A percentile compares a stretch with the other conserved stretches of the same genome.
phyloP scores from a whole-genome alignment of 1,139 yeast genomes.

The Groenewaldozyma auringiensis region DNA sequence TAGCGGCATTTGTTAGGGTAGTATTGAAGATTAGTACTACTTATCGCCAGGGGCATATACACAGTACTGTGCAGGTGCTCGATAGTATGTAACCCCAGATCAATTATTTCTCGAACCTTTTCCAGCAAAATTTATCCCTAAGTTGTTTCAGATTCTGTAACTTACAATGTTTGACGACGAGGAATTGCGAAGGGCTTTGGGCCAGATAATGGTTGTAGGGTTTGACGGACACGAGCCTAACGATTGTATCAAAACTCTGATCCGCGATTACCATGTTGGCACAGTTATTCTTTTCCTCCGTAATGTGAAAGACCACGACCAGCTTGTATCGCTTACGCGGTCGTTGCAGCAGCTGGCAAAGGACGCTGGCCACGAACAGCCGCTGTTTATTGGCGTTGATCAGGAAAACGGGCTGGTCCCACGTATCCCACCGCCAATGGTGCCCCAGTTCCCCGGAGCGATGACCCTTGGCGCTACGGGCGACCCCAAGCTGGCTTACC shows the following conservation, averaged over 20 bases:
- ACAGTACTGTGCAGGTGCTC: too few species aligned
- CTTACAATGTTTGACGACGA: slow-evolving; percentile 4
- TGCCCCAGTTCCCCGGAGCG: slow-evolving; percentile 47
- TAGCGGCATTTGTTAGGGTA: too few species aligned
- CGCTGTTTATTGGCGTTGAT: slow-evolving; percentile 36
- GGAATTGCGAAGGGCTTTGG: slow-evolving; percentile 6
- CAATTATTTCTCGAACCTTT: too few species aligned
- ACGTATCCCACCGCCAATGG: slow-evolving; percentile 12
- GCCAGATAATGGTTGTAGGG: slow-evolving; percentile 47
- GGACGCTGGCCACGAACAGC: slow-evolving; percentile 42
- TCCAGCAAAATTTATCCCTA: too few species aligned
- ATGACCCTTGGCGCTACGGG: slow-evolving; percentile 53
- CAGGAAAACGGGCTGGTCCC: slow-evolving; percentile 42
- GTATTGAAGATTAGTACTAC: too few species aligned
- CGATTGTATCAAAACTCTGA: slow-evolving; percentile 45
- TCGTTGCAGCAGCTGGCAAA: slow-evolving; percentile 48
- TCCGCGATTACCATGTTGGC: slow-evolving; percentile 45
- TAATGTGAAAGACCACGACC: slow-evolving; percentile 34
- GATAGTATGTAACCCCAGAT: too few species aligned
- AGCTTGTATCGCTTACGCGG: slow-evolving; percentile 40
- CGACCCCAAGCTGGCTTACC: slow-evolving; percentile 41
- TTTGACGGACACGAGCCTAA: slow-evolving; percentile 50
- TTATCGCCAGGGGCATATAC: too few species aligned
- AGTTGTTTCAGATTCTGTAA: too few species aligned
- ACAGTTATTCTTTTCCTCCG: slow-evolving; percentile 45